Evolutionary conservation across 2,329 filamentous ascomycete genomes (phyloP), one percentile per base, ranked within the genome.

Genomic region (Pezicula neosporulosa): DNA sequence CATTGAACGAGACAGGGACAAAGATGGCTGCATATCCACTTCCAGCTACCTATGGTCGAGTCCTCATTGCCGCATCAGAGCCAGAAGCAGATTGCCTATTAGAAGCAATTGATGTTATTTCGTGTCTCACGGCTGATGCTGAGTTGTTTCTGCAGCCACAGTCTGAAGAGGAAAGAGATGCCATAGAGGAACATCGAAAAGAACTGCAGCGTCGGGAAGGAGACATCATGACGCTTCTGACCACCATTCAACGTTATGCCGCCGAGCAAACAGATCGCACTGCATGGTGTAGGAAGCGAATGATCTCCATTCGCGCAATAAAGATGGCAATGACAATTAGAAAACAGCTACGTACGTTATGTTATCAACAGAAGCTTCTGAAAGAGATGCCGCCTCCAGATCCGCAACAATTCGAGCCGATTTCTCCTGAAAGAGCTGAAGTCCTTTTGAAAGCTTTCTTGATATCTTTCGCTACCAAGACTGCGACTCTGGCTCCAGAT

Each of bases 11-110:
- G 0, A 75, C 83, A 16, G 94, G 94, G 1, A 75, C 78, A 41
- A 86, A 86, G 49, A 91, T 99, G 68, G 88, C 93, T 1, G 80
- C 84, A 36, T 83, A 97, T 19, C 94, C 94, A 1, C 78, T 99
- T 1, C 85, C 90, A 0, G 90, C 90, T 0, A 81, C 87, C 0
- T 82, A 95, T 8, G 91, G 87, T 0, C 83, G 91, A 1, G 90
- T 96, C 1, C 75, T 99, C 0, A 76, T 99, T 16, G 89, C 90
- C 39, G 89, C 92, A 1, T 83, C 86, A 0, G 80, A 81, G 6
- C 80, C 86, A 0, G 81, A 86, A 39, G 81, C 80, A 45, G 82
- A 89, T 59, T 95, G 91, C 60, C 72, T 97, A 1, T 69, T 86
- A 0, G 90, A 96, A 59, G 85, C 84, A 4, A 93, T 99, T 56